These are phyloP conservation scores for Dunaliella primolecta DNA, from an alignment of 139 green algal species.

Conservation along the genomic window DNA sequence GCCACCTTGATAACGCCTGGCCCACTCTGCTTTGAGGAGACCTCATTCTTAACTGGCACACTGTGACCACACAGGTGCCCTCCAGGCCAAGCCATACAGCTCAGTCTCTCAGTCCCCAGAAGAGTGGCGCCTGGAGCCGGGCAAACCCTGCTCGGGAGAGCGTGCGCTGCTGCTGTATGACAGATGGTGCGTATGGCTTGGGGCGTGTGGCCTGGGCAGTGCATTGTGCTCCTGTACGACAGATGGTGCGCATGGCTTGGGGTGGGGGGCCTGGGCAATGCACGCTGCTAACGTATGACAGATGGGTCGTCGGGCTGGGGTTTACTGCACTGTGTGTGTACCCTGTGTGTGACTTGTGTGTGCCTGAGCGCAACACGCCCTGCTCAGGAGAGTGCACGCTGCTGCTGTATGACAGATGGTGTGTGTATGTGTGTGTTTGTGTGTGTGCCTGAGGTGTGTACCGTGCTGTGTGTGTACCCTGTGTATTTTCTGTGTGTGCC, in stretches of 20 bases:
- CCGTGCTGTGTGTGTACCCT: constrained; percentile 33
- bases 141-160: constrained; percentile 77
- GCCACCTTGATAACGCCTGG: too few relatives aligned
- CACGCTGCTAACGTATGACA: constrained; percentile 85
- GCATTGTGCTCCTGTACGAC: constrained; percentile 85
- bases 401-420: constrained; percentile 86
- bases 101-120: background rate
- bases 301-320: constrained; percentile 32
- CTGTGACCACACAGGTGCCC: background rate
- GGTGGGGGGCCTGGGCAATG: background rate
- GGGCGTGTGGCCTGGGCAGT: background rate
- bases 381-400: constrained; percentile 82
- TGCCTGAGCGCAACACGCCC: constrained; percentile 45
- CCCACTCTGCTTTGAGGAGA: too few relatives aligned
- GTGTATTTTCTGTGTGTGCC: background rate
- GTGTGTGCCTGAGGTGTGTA: background rate
- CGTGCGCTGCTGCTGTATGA: constrained; percentile 89
- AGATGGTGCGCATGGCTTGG: constrained; percentile 38
- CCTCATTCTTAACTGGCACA: too few relatives aligned
- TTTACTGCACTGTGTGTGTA: background rate
- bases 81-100: constrained; percentile 2
- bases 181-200: constrained; percentile 41
- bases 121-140: constrained; percentile 57
- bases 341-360: background rate
- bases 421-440: background rate